Percentiles rank a stretch among this genome's conserved stretches.
These are phyloP conservation scores for Eragrostis nindensis DNA, from an alignment of 176 grass and related monocot species.

Conservation along the genomic window DNA sequence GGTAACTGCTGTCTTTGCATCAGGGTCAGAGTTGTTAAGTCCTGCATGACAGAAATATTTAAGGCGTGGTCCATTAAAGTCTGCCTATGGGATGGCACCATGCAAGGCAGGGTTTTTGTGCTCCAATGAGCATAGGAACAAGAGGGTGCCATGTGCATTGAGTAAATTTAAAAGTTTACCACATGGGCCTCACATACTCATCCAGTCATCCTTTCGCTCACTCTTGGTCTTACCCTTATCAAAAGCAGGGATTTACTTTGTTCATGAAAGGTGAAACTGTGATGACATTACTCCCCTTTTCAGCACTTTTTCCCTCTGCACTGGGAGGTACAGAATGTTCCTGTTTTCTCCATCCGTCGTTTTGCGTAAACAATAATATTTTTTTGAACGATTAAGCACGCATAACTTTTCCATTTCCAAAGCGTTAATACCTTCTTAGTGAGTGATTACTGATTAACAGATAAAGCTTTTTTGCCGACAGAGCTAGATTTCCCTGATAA, in stretches of 20 bases:
- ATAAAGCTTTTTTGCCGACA: neutral
- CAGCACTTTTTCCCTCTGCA: neutral
- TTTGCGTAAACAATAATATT: neutral
- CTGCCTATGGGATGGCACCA: slow-evolving; percentile 42
- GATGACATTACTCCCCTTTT: slow-evolving; percentile 35
- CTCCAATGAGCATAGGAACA: slow-evolving; percentile 37
- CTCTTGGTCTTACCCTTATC: slow-evolving; percentile 28
- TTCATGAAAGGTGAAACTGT: slow-evolving; percentile 46
- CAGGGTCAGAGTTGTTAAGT: slow-evolving; percentile 55
- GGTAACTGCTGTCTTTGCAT: slow-evolving; percentile 51
- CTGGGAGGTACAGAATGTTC: neutral
- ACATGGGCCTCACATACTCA: slow-evolving; percentile 43
- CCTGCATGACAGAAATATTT: slow-evolving; percentile 52
- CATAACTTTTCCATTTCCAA: neutral
- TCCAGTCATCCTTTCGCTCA: slow-evolving; percentile 37
- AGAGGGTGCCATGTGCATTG: slow-evolving; percentile 47
- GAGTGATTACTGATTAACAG: neutral
- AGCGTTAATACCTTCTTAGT: neutral
- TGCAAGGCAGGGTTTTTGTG: slow-evolving; percentile 30
- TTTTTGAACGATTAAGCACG: neutral
- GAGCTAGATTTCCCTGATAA: neutral
- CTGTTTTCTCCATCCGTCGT: slow-evolving; percentile 22
- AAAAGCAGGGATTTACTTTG: slow-evolving; percentile 58
- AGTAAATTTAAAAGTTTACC: slow-evolving; percentile 48
- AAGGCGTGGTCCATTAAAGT: slow-evolving; percentile 50